Conservation (phyloP, 1,284 basidiomycete genomes). For the Tetrapyrgos nigripes region DNA sequence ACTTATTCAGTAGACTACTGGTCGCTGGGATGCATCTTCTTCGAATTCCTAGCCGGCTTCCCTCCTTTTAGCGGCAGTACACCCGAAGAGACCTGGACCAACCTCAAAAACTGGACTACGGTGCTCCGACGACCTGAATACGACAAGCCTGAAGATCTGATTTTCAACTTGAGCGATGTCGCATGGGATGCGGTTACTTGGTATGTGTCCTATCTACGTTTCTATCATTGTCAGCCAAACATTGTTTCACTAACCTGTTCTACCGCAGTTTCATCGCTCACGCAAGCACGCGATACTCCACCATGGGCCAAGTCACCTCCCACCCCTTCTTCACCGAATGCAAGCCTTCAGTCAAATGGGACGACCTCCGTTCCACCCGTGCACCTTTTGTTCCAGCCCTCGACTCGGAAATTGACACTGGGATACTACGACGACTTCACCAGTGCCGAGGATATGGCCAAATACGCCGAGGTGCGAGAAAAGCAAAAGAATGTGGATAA, state of each 20-base stretch:
- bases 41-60: constrained; percentile 97
- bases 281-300: constrained; percentile 80
- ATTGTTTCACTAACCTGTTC: no score
- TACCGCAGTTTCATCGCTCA: constrained; percentile 78
- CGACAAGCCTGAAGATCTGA: constrained; percentile 94
- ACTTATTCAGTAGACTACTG: constrained; percentile 97
- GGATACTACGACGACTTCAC: constrained; percentile 99
- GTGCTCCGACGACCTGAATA: constrained; percentile 93
- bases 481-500: constrained; percentile 95
- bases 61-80: constrained; percentile 97
- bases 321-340: constrained; percentile 86
- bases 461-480: constrained; percentile 97
- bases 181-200: constrained; percentile 97
- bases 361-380: constrained; percentile 76
- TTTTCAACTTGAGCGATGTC: constrained; percentile 94
- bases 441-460: constrained; percentile 94
- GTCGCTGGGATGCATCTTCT: constrained; percentile 98
- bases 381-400: constrained; percentile 97
- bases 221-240: neutral
- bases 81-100: constrained; percentile 99
- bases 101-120: constrained; percentile 97
- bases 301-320: constrained; percentile 73
- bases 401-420: constrained; percentile 94
- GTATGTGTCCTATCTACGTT: constrained; percentile 45
- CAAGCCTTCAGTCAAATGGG: constrained; percentile 64